These are phyloP conservation scores for Diutina mesorugosa DNA, from an alignment of 1,139 yeast genomes.

Conservation along the genomic window DNA sequence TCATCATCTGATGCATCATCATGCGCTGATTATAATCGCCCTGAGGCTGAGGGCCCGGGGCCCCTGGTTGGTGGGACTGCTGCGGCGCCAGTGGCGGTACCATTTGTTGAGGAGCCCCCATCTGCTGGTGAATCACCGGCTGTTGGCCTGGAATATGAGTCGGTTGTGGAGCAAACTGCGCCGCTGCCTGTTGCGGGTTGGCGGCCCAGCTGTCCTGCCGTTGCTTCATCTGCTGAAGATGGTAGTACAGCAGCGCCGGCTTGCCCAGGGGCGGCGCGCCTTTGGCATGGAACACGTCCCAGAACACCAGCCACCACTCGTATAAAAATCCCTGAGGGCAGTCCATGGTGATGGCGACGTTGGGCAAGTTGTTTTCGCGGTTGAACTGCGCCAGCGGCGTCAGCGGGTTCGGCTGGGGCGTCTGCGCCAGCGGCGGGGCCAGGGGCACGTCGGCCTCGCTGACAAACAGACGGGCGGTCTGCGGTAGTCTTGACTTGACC, in stretches of 20 bases:
- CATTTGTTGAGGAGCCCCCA: background rate
- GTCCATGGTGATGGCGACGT: conserved; percentile 45
- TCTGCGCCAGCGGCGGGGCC: conserved; percentile 10
- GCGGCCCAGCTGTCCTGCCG: conserved; percentile 26
- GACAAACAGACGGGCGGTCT: conserved; percentile 61
- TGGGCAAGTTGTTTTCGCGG: conserved; percentile 33
- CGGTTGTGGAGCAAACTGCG: conserved; percentile 6
- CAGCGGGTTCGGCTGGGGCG: conserved; percentile 11
- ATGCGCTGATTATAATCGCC: conserved; percentile 12
- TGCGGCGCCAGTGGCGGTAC: background rate
- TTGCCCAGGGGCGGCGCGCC: conserved; percentile 32
- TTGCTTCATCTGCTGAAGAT: conserved; percentile 53
- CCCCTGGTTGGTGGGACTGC: background rate
- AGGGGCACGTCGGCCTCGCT: conserved; percentile 55
- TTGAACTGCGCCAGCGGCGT: conserved; percentile 12
- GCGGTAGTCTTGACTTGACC: conserved; percentile 56
- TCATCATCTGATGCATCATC: conserved; percentile 10
- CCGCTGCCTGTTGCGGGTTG: background rate
- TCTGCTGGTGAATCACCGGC: conserved; percentile 3
- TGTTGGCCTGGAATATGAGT: conserved; percentile 5
- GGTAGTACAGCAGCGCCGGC: conserved; percentile 61
- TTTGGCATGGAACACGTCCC: conserved; percentile 82
- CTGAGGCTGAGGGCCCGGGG: background rate
- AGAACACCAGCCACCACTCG: conserved; percentile 96
- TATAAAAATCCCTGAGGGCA: conserved; percentile 79